These are phyloP conservation scores for Kwoniella pini DNA, from an alignment of 768 basidiomycete genomes.

Conservation along the genomic window DNA sequence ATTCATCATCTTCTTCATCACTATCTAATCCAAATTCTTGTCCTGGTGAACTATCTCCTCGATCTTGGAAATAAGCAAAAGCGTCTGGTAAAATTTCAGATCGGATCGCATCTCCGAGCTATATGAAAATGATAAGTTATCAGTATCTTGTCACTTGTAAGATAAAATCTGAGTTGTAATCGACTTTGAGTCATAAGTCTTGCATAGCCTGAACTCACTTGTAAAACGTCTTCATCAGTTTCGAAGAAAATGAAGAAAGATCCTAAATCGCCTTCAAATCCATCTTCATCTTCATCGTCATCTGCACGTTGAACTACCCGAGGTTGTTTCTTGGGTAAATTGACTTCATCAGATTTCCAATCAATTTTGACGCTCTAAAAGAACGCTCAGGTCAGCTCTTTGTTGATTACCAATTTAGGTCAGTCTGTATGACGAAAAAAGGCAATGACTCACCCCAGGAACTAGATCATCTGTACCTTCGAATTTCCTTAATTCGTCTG, in stretches of 20 bases:
- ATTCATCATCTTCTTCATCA: constrained; percentile 43
- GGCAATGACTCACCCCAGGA: constrained; percentile 18
- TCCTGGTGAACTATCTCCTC: constrained; percentile 17
- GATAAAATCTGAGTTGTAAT: no score
- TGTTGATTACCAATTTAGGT: no score
- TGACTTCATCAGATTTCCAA: constrained; percentile 49
- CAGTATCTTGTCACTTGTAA: no score
- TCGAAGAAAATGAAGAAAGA: constrained; percentile 53
- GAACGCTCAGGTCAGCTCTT: no score
- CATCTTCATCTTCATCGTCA: constrained; percentile 22
- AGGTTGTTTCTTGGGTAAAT: constrained; percentile 45
- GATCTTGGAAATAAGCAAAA: constrained; percentile 47
- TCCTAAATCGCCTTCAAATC: constrained; percentile 50
- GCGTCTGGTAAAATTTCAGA: constrained; percentile 44
- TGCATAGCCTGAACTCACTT: constrained; percentile 29
- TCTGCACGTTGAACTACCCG: constrained; percentile 20
- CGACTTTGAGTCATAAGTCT: no score
- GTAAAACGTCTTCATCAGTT: constrained; percentile 32
- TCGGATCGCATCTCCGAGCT: constrained; percentile 41
- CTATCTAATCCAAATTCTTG: constrained; percentile 28
- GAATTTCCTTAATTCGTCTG: constrained; percentile 36
- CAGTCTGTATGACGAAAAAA: no score
- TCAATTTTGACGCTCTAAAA: constrained; percentile 33
- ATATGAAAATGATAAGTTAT: not conserved
- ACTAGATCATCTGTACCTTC: constrained; percentile 34